These are phyloP conservation scores for Fusarium bulbicola DNA, from an alignment of 2,329 filamentous ascomycete species.

Conservation along the genomic window DNA sequence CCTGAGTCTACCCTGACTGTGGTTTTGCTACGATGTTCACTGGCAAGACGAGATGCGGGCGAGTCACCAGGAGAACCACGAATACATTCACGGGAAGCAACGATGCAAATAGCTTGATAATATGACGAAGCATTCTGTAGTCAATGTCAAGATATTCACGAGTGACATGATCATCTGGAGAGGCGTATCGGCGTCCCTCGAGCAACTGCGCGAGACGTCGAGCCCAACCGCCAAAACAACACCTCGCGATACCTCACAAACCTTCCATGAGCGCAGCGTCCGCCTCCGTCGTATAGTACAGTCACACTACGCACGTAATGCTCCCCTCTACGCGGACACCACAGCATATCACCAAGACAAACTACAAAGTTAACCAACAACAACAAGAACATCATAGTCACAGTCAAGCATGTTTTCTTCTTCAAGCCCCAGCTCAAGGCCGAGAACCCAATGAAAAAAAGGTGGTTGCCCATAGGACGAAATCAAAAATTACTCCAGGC, in stretches of 20 bases:
- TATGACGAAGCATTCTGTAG: fast-evolving
- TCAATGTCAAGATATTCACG: background rate
- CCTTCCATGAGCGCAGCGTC: fast-evolving
- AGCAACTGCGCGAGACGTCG: background rate
- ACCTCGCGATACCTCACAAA: fast-evolving
- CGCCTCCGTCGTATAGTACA: background rate
- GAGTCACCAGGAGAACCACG: background rate
- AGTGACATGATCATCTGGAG: background rate
- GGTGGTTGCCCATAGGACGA: background rate
- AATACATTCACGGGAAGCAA: fast-evolving
- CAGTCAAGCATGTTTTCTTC: slow-evolving; percentile 16
- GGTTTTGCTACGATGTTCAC: background rate
- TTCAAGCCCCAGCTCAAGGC: slow-evolving; percentile 32
- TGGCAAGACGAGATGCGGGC: background rate
- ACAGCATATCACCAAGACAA: background rate
- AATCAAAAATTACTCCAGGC: slow-evolving; percentile 28
- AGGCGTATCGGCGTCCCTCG: background rate
- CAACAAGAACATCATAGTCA: background rate
- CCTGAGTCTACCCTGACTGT: fast-evolving
- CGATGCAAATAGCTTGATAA: fast-evolving
- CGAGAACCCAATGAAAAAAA: slow-evolving; percentile 31
- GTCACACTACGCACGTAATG: background rate
- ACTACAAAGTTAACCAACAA: background rate
- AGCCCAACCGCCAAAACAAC: background rate
- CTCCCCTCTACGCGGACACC: background rate